phyloP scores from a whole-genome alignment of 441 rosid species.

The Monsonia emarginata region DNA sequence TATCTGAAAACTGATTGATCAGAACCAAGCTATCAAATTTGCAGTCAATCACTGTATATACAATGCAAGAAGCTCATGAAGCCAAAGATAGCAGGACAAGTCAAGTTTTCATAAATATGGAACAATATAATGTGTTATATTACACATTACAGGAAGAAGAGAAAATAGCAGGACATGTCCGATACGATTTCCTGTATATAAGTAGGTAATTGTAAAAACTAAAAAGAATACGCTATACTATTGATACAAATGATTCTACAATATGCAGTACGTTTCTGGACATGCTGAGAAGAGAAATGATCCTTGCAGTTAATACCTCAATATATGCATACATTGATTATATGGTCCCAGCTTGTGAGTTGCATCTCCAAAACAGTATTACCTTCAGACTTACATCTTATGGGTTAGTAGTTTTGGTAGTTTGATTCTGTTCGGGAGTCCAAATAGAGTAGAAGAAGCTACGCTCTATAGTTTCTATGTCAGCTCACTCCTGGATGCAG shows the following conservation, averaged over 20 bases:
- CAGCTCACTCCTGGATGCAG: conserved; percentile 73
- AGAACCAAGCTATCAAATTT: no score
- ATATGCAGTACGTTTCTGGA: conserved; percentile 7
- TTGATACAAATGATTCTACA: not conserved
- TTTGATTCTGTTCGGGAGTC: conserved; percentile 2
- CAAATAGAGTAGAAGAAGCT: not conserved
- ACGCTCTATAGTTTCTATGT: conserved; percentile 20
- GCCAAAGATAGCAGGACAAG: no score
- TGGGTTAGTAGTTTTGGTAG: conserved; percentile 13
- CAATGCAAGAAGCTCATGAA: no score
- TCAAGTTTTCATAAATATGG: no score
- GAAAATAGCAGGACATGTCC: not conserved
- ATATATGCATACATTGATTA: conserved; percentile 14
- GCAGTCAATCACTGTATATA: no score
- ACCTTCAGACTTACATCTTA: conserved; percentile 26
- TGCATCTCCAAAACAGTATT: conserved; percentile 10
- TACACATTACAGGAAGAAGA: not conserved
- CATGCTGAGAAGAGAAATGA: conserved; percentile 13
- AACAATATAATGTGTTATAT: not conserved
- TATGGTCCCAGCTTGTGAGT: conserved; percentile 9
- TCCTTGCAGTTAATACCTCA: conserved; percentile 14
- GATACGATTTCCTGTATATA: not conserved
- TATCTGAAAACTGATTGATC: no score
- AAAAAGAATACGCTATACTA: not conserved
- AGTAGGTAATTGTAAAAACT: not conserved